These are phyloP conservation scores for Schizonepeta tenuifolia DNA, from an alignment of 257 asterid genomes.

Conservation along the genomic window DNA sequence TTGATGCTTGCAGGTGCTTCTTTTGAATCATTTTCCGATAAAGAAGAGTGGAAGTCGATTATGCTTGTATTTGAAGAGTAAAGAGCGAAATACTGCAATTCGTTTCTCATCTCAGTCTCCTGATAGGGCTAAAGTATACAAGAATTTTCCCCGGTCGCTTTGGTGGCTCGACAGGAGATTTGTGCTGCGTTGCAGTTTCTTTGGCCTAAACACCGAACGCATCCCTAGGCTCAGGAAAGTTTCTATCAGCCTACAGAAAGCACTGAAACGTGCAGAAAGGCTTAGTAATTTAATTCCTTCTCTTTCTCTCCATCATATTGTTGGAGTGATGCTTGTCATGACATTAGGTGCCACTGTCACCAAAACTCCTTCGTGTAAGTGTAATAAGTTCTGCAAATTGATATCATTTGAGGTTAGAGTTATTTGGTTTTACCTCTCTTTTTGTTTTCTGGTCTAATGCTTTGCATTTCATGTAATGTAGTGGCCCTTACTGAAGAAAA, in stretches of 20 bases:
- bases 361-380: constrained; percentile 71
- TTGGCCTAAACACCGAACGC: constrained; percentile 38
- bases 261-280: constrained; percentile 35
- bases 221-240: constrained; percentile 41
- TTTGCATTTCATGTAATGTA: constrained; percentile 34
- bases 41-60: constrained; percentile 37
- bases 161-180: constrained; percentile 47
- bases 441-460: constrained; percentile 20
- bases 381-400: constrained; percentile 10
- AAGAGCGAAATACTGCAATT: constrained; percentile 23
- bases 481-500: constrained; percentile 96
- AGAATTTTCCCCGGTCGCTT: constrained; percentile 35
- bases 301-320: constrained; percentile 46
- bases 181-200: constrained; percentile 35
- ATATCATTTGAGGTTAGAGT: neutral
- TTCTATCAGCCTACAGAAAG: constrained; percentile 38
- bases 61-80: constrained; percentile 40
- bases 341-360: constrained; percentile 59
- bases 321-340: constrained; percentile 76
- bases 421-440: neutral
- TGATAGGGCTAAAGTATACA: constrained; percentile 33
- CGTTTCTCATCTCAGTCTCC: constrained; percentile 33
- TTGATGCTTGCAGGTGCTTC: constrained; percentile 47
- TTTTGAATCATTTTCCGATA: constrained; percentile 37
- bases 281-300: constrained; percentile 40